Percentiles rank a stretch among this genome's conserved stretches.
Conservation (phyloP, 257 asterid genomes). For the Solanum medicagineum region DNA sequence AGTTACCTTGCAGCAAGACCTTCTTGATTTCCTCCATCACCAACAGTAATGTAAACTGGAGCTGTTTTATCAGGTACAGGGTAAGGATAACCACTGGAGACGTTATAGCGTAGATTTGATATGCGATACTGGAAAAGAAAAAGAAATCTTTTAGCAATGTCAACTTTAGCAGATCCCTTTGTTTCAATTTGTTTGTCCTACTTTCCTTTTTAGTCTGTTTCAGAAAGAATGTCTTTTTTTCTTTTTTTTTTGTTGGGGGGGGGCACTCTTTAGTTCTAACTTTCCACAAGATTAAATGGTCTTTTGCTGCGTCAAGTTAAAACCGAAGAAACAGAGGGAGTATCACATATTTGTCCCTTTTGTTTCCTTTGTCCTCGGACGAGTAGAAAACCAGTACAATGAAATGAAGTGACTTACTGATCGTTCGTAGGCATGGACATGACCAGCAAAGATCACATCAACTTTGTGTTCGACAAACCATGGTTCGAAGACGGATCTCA, state of each 20-base stretch:
- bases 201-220: neutral
- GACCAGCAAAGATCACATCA: constrained; percentile 87
- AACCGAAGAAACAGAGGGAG: neutral
- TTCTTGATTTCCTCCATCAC: constrained; percentile 99
- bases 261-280: neutral
- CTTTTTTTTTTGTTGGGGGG: neutral
- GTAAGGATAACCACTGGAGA: constrained; percentile 40
- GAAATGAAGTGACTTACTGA: constrained; percentile 50
- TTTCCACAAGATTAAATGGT: neutral
- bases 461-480: constrained; percentile 85
- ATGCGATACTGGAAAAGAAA: constrained; percentile 62
- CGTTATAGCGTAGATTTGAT: constrained; percentile 49
- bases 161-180: neutral
- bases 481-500: constrained; percentile 73
- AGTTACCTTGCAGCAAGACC: constrained; percentile 75
- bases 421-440: constrained; percentile 95
- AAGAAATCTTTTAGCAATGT: neutral
- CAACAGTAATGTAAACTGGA: constrained; percentile 87
- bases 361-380: neutral
- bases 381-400: neutral
- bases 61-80: constrained; percentile 75
- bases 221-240: neutral
- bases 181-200: neutral
- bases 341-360: neutral
- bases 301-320: neutral